Conservation (phyloP, 179 eudicot species). For the Sideroxylon spinosum region DNA sequence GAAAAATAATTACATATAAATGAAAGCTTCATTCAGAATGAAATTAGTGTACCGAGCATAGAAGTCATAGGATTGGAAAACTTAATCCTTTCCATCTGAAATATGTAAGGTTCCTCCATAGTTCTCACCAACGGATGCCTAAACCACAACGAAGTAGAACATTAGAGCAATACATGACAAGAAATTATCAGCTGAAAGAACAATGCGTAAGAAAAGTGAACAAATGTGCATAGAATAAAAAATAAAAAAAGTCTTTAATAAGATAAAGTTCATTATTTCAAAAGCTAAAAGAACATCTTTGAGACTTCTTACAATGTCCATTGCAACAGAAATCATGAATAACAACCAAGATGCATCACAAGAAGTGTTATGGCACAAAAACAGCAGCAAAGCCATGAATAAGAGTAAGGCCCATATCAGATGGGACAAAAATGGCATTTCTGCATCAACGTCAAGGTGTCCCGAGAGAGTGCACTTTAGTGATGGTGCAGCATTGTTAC, state of each 20-base stretch:
- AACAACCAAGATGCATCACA: neutral
- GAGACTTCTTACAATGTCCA: neutral
- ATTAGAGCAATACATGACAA: neutral
- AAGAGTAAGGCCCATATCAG: neutral
- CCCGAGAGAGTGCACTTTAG: neutral
- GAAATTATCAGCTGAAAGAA: too few species aligned
- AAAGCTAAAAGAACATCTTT: neutral
- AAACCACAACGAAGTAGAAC: neutral
- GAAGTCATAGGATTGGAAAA: neutral
- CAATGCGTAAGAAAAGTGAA: neutral
- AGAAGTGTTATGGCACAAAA: neutral
- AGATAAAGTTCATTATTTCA: neutral
- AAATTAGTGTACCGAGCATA: neutral
- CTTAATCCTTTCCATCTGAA: constrained; percentile 19
- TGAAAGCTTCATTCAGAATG: neutral
- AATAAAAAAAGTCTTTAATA: neutral
- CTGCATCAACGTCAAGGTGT: neutral
- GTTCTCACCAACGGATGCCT: constrained; percentile 53
- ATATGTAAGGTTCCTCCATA: constrained; percentile 73
- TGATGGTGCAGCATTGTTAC: neutral
- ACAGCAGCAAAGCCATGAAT: neutral
- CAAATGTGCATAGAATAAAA: neutral
- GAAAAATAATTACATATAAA: too few species aligned
- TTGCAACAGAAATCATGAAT: neutral
- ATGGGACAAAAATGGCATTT: neutral